phyloP scores from a whole-genome alignment of 352 stramenopile species.

The Globisporangium echinulatum region DNA sequence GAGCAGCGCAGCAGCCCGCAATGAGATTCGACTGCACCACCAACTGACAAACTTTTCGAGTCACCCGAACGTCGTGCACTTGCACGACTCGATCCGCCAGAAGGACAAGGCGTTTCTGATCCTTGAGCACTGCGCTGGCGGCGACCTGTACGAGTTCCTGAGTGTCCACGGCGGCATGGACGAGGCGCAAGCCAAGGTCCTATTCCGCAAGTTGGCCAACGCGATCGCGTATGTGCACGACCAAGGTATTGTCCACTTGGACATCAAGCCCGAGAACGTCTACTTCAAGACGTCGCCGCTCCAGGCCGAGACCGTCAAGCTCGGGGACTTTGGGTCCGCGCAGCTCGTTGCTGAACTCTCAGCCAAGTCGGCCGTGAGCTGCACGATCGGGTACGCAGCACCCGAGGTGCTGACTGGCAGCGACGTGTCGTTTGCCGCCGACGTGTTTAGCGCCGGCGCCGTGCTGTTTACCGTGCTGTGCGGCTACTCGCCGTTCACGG shows the following conservation, averaged over 20 bases:
- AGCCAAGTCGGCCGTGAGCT: conserved; percentile 38
- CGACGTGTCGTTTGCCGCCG: conserved; percentile 49
- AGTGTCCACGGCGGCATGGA: conserved; percentile 44
- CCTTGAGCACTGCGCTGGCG: conserved; percentile 53
- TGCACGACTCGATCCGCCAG: conserved; percentile 60
- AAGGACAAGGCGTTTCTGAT: conserved; percentile 60
- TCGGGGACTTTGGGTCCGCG: conserved; percentile 70
- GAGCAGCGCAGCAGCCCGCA: conserved; percentile 35
- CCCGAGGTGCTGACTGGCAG: conserved; percentile 54
- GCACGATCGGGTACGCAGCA: conserved; percentile 70
- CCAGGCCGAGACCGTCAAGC: conserved; percentile 47
- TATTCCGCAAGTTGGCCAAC: conserved; percentile 48
- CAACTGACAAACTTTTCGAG: conserved; percentile 63
- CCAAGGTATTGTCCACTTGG: conserved; percentile 58
- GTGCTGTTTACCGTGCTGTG: conserved; percentile 64
- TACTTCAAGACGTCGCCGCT: conserved; percentile 52
- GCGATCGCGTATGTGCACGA: conserved; percentile 52
- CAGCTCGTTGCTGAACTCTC: conserved; percentile 32
- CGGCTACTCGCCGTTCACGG: conserved; percentile 63
- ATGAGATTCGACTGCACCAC: conserved; percentile 60
- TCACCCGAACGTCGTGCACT: conserved; percentile 57
- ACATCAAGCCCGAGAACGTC: conserved; percentile 80
- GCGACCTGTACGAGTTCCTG: conserved; percentile 58
- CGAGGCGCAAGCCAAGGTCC: conserved; percentile 33
- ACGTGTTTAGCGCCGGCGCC: conserved; percentile 71